These are phyloP conservation scores for Septoria linicola DNA, from an alignment of 2,329 filamentous ascomycete species.

Conservation along the genomic window DNA sequence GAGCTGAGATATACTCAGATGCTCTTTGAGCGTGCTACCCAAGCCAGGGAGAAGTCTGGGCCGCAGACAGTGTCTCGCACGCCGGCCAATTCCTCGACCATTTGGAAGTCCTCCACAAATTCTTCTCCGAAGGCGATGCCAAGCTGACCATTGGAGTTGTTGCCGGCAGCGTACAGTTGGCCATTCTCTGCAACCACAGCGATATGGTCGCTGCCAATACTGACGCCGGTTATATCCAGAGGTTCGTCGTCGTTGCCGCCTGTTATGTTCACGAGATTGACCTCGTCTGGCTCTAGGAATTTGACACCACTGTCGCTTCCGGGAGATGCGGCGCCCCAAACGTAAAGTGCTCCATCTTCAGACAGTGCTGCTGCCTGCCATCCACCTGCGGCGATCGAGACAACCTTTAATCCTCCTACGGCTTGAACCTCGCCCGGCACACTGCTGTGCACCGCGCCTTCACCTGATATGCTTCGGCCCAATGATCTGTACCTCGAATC, in stretches of 20 bases:
- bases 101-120: conserved; percentile 32
- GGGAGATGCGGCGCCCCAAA: conserved; percentile 53
- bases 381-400: conserved; percentile 54
- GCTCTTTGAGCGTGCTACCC: conserved; percentile 14
- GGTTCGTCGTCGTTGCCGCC: conserved; percentile 44
- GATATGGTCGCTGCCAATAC: conserved; percentile 60
- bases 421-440: conserved; percentile 50
- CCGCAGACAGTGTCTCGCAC: conserved; percentile 28
- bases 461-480: conserved; percentile 49
- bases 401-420: conserved; percentile 54
- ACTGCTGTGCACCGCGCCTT: conserved; percentile 45
- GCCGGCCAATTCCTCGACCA: conserved; percentile 16
- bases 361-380: conserved; percentile 61
- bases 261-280: conserved; percentile 34
- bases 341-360: conserved; percentile 57
- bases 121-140: conserved; percentile 39
- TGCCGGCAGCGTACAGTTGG: conserved; percentile 56
- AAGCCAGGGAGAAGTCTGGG: conserved; percentile 20
- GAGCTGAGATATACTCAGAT: conserved; percentile 7
- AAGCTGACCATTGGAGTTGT: conserved; percentile 60
- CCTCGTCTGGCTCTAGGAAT: conserved; percentile 28
- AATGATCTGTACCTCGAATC: conserved; percentile 62
- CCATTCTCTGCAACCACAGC: conserved; percentile 54
- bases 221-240: conserved; percentile 55
- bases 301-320: conserved; percentile 26